Base-by-base conservation (phyloP, 1,139 yeast species). In the Citeromyces hawaiiensis region DNA sequence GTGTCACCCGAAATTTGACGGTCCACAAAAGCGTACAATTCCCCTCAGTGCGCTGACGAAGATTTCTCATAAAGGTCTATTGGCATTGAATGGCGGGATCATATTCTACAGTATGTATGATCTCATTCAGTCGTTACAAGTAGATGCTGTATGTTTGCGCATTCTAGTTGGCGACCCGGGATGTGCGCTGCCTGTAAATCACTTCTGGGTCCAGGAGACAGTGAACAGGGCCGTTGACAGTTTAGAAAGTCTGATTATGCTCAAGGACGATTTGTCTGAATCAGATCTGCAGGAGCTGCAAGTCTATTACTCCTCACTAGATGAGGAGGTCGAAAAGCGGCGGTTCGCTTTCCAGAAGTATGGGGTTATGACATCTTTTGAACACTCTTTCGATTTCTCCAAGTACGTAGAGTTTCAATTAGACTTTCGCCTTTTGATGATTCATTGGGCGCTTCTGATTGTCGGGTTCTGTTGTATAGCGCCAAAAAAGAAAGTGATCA, bases 91-190 rank as follows among this genome's bases (percentile, higher is more conserved):
- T 17, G 54, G 52, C 4, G 41, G 44, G 1, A 47, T 47, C 1
- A 44, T 47, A 6, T 66, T 63, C 48, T 71, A 61, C 49, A 70
- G 77, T 5, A 74, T 79, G 79, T 65, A 63, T 47, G 81, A 74
- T 49, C 50, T 71, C 36, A 62, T 70, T 25, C 77, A 73, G 43
- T 79, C 72, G 42, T 44, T 68, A 31, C 71, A 70, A 39, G 61
- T 64, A 2, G 72, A 70, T 48, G 65, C 69, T 2, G 48, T 70
- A 4, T 58, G 62, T 30, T 45, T 72, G 37, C 57, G 65, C 40
- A 45, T 69, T 3, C 50, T 68, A 14, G 55, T 63, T 1, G 58
- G 63, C 29, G 56, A 56, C 18, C 61, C 65, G 6, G 50, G 61
- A 11, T 45, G 70, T 29, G 58, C 56, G 2, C 48, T 68, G 13